A percentile compares a stretch with the other conserved stretches of the same genome.
phyloP scores from a whole-genome alignment of 179 eudicot species.

The Spinacia oleracea region DNA sequence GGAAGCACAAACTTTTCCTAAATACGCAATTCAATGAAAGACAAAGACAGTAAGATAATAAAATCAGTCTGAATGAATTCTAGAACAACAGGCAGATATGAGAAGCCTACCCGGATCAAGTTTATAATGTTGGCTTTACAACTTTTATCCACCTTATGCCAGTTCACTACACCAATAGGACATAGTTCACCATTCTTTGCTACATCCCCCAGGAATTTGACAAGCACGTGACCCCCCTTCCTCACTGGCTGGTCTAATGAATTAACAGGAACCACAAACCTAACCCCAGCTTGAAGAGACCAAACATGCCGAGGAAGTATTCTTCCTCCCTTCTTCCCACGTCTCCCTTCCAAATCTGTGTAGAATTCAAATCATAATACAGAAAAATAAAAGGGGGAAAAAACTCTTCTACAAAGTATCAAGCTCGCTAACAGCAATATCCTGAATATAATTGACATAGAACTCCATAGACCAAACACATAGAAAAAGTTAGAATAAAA shows the following conservation, averaged over 20 bases:
- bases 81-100: neutral
- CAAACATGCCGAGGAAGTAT: slow-evolving; percentile 40
- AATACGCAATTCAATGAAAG: slow-evolving; percentile 16
- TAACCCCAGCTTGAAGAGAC: slow-evolving; percentile 40
- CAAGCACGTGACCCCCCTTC: slow-evolving; percentile 35
- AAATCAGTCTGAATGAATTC: neutral
- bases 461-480: neutral
- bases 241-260: slow-evolving; percentile 37
- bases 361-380: neutral
- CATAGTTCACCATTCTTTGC: slow-evolving; percentile 39
- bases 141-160: slow-evolving; percentile 37
- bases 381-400: neutral
- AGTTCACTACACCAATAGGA: slow-evolving; percentile 37
- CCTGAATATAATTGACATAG: neutral
- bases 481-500: neutral
- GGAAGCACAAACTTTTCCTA: slow-evolving; percentile 40
- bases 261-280: slow-evolving; percentile 39
- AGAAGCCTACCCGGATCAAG: slow-evolving; percentile 34
- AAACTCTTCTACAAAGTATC: neutral
- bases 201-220: slow-evolving; percentile 37
- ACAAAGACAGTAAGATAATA: neutral
- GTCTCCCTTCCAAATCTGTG: slow-evolving; percentile 35
- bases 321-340: slow-evolving; percentile 40
- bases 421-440: neutral
- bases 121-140: slow-evolving; percentile 32